phyloP scores from a whole-genome alignment of 345 rosid species.

The Iberis pinnata region DNA sequence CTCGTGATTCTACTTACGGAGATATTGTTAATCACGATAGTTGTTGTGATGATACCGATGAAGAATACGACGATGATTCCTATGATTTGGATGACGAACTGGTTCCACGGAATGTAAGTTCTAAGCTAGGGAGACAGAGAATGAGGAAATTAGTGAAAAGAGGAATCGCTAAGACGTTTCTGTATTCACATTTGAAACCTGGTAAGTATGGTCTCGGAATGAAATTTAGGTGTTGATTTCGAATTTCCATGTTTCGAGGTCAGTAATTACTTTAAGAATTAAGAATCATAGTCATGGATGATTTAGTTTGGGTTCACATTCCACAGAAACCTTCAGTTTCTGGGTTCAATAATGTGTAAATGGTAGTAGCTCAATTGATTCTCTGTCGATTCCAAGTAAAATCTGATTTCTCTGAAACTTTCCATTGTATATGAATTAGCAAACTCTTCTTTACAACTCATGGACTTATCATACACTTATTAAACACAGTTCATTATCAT shows the following conservation, averaged over 20 bases:
- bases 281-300: no score
- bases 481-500: no score
- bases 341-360: no score
- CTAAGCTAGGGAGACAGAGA: constrained; percentile 40
- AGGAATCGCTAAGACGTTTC: constrained; percentile 34
- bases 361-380: no score
- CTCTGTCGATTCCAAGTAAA: no score
- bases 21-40: neutral
- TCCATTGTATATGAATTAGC: constrained; percentile 9
- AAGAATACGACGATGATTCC: constrained; percentile 31
- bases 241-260: no score
- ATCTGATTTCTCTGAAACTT: no score
- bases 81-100: constrained; percentile 44
- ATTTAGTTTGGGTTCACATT: no score
- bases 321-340: no score
- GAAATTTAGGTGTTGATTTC: neutral
- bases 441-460: no score
- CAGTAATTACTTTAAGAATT: no score
- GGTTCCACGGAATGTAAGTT: constrained; percentile 32
- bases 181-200: constrained; percentile 29
- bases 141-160: constrained; percentile 45
- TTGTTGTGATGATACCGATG: constrained; percentile 13
- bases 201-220: constrained; percentile 31
- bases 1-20: neutral
- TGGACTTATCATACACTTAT: no score